A percentile compares a stretch with the other conserved stretches of the same genome.
Conservation (phyloP, 805 yeast species). For the Sugiyamaella valdiviana region DNA sequence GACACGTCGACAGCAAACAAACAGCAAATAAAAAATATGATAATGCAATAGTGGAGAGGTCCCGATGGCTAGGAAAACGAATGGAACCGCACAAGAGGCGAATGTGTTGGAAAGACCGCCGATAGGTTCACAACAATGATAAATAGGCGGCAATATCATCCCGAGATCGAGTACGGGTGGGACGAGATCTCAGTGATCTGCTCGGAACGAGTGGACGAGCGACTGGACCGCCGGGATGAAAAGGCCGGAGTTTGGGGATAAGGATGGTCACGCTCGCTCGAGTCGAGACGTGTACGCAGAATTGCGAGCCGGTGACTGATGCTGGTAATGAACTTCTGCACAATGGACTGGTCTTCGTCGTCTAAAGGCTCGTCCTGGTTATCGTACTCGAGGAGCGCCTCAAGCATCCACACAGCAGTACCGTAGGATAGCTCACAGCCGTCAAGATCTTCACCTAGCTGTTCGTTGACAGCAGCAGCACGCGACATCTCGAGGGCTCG, state of each 20-base stretch:
- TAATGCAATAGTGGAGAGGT: neutral
- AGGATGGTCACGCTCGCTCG: neutral
- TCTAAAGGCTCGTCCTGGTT: conserved; percentile 43
- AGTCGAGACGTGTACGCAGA: conserved; percentile 1
- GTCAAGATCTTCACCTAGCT: conserved; percentile 61
- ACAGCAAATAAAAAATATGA: neutral
- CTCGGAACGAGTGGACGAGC: neutral
- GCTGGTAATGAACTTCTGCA: conserved; percentile 74
- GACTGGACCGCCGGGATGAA: neutral
- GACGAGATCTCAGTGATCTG: neutral
- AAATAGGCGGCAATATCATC: neutral
- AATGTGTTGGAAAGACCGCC: neutral
- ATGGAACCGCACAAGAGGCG: neutral
- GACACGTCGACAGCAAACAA: neutral
- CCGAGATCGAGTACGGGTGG: neutral
- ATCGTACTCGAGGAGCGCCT: conserved; percentile 61
- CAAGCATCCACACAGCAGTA: conserved; percentile 93
- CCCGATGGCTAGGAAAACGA: neutral
- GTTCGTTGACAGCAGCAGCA: conserved; percentile 83
- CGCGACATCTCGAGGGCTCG: conserved; percentile 90
- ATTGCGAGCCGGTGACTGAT: conserved; percentile 64
- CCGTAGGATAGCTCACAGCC: conserved; percentile 87
- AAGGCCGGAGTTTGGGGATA: neutral
- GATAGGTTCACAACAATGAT: neutral
- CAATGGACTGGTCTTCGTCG: conserved; percentile 64